Conservation (phyloP, 768 basidiomycete genomes). For the Tulasnella sp. region DNA sequence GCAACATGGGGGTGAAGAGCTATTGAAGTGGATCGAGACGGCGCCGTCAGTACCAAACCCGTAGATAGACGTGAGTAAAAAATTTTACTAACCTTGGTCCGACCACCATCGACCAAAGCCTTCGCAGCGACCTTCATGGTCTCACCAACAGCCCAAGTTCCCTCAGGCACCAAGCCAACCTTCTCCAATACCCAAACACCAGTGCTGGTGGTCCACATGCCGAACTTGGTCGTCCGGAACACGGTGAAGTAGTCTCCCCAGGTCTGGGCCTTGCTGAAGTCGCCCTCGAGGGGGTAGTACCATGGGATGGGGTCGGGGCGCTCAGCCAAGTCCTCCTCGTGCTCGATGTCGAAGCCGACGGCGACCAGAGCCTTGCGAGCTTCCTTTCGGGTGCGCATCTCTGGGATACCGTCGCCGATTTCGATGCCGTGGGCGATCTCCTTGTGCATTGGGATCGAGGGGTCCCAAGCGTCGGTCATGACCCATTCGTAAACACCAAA, state of each 20-base stretch:
- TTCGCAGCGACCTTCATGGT: slow-evolving; percentile 77
- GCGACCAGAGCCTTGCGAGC: slow-evolving; percentile 71
- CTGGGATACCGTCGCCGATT: slow-evolving; percentile 93
- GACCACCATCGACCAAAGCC: slow-evolving; percentile 77
- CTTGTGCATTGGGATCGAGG: slow-evolving; percentile 80
- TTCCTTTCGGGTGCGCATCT: slow-evolving; percentile 76
- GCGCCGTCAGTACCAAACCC: not conserved
- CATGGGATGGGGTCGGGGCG: slow-evolving; percentile 73
- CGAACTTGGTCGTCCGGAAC: slow-evolving; percentile 86
- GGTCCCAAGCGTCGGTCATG: slow-evolving; percentile 95
- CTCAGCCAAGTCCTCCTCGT: slow-evolving; percentile 92
- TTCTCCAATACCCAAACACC: slow-evolving; percentile 72
- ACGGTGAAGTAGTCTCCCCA: slow-evolving; percentile 85
- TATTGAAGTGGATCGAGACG: slow-evolving; percentile 34
- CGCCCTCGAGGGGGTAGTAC: slow-evolving; percentile 97
- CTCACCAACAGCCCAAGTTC: slow-evolving; percentile 86
- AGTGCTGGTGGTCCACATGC: slow-evolving; percentile 77
- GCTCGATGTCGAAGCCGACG: slow-evolving; percentile 83
- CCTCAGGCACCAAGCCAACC: slow-evolving; percentile 80
- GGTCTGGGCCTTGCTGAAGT: slow-evolving; percentile 88
- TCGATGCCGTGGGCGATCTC: slow-evolving; percentile 87
- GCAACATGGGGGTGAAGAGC: slow-evolving; percentile 87
- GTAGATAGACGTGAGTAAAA: not conserved
- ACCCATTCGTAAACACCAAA: slow-evolving; percentile 98
- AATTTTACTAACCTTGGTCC: slow-evolving; percentile 60